These are phyloP conservation scores for Solanum megistacrolobum DNA, from an alignment of 257 asterid species.

Conservation along the genomic window DNA sequence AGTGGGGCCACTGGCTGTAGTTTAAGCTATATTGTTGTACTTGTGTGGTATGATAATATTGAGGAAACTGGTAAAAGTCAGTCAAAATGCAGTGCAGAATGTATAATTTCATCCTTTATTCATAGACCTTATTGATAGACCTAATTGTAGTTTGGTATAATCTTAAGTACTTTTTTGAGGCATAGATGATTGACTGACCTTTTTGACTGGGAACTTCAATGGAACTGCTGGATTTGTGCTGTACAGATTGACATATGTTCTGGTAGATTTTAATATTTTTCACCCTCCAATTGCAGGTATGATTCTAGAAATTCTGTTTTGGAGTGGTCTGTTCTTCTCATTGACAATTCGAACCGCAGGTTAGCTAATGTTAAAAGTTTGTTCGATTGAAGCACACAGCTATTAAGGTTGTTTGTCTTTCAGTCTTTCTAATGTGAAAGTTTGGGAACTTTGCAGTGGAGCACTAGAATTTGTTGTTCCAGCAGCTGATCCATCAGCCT, in stretches of 20 bases:
- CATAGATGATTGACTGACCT: neutral
- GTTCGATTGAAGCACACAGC: neutral
- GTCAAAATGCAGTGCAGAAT: neutral
- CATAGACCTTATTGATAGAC: neutral
- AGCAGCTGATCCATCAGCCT: conserved; percentile 53
- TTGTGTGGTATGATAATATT: neutral
- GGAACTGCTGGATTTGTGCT: neutral
- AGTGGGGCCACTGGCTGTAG: neutral
- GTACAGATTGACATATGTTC: neutral
- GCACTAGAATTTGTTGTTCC: conserved; percentile 86
- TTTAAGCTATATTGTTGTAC: neutral
- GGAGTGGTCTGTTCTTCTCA: conserved; percentile 86
- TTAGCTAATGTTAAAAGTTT: conserved; percentile 16
- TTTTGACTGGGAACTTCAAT: neutral
- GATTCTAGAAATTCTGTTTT: conserved; percentile 72
- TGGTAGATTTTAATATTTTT: neutral
- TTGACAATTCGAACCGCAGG: conserved; percentile 94
- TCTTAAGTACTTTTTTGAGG: neutral
- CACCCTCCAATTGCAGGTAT: conserved; percentile 35
- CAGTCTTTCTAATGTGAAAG: conserved; percentile 7
- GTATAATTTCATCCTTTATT: neutral
- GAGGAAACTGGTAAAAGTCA: neutral
- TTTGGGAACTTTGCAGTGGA: conserved; percentile 59
- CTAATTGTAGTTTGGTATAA: neutral
- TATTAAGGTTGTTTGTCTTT: conserved; percentile 1